A percentile compares a stretch with the other conserved stretches of the same genome.
Evolutionary conservation across 192 early-diverging fungal genomes (phyloP).

Genomic region (Ambispora gerdemannii): DNA sequence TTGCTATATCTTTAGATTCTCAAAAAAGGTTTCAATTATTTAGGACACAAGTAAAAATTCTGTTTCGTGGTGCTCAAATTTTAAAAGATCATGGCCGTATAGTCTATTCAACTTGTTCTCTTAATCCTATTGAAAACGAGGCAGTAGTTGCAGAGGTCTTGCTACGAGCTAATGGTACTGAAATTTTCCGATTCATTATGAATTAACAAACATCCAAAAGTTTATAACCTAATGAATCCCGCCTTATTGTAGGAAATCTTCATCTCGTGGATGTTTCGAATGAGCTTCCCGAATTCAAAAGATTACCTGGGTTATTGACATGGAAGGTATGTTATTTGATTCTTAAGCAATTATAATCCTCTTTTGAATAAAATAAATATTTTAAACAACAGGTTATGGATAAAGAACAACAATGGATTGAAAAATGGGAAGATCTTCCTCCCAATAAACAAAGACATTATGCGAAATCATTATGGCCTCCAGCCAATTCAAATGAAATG

Average conservation of each 20-base stretch:
- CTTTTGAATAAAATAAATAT: background rate
- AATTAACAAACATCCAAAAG: no score
- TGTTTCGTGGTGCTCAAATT: constrained; percentile 82
- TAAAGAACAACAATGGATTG: constrained; percentile 60
- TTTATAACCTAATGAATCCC: no score
- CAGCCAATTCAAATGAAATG: constrained; percentile 54
- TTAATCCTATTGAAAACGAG: constrained; percentile 98
- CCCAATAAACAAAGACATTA: constrained; percentile 45
- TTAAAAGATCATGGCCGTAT: constrained; percentile 87
- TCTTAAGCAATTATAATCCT: background rate
- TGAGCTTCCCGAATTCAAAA: constrained; percentile 74
- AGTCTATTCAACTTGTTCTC: constrained; percentile 98
- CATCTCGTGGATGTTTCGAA: constrained; percentile 83
- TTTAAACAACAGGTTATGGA: constrained; percentile 52
- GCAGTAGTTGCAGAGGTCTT: constrained; percentile 88
- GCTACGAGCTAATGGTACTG: constrained; percentile 50
- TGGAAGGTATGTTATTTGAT: constrained; percentile 69
- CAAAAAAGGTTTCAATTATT: background rate
- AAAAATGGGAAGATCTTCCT: constrained; percentile 48
- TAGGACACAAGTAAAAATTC: constrained; percentile 80
- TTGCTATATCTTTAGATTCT: background rate
- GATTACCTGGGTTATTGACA: constrained; percentile 72
- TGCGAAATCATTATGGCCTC: constrained; percentile 59
- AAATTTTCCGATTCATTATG: no score
- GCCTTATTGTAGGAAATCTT: constrained; percentile 73